These are phyloP conservation scores for Retiboletus flavoniger DNA, from an alignment of 1,284 basidiomycete genomes.

Conservation along the genomic window DNA sequence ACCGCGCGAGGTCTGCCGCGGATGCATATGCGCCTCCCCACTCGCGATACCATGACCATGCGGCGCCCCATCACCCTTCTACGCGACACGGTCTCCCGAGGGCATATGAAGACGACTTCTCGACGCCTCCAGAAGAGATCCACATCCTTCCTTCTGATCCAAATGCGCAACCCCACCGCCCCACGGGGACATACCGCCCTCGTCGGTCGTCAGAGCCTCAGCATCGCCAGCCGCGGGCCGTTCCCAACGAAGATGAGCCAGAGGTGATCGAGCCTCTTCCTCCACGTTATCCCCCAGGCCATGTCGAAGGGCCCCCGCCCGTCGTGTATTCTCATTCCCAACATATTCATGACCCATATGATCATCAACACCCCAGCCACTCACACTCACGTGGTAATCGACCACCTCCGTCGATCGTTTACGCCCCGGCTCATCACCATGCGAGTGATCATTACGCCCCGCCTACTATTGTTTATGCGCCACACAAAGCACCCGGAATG, in stretches of 20 bases:
- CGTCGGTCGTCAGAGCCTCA: constrained; percentile 44
- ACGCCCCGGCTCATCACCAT: constrained; percentile 46
- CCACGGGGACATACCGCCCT: constrained; percentile 27
- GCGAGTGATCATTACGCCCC: constrained; percentile 48
- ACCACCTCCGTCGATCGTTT: constrained; percentile 51
- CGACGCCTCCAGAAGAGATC: constrained; percentile 50
- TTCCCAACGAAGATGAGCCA: constrained; percentile 24
- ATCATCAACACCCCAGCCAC: constrained; percentile 37
- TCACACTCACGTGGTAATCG: constrained; percentile 37
- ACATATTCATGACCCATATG: constrained; percentile 33
- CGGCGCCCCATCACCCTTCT: constrained; percentile 14
- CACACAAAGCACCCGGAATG: constrained; percentile 48
- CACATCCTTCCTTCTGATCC: constrained; percentile 50
- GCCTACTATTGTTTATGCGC: constrained; percentile 45
- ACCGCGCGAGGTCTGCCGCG: constrained; percentile 40
- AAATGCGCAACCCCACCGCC: constrained; percentile 32
- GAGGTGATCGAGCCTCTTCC: constrained; percentile 28
- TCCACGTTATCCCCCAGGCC: constrained; percentile 18
- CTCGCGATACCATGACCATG: constrained; percentile 24
- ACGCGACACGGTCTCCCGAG: constrained; percentile 21
- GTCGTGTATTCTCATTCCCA: constrained; percentile 37
- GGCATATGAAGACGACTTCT: constrained; percentile 22
- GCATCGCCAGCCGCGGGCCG: constrained; percentile 22
- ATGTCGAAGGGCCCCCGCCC: constrained; percentile 23
- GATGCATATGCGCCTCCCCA: constrained; percentile 22